Base-by-base conservation (phyloP, 805 yeast genomes). In the Metschnikowia bowlesiae region DNA sequence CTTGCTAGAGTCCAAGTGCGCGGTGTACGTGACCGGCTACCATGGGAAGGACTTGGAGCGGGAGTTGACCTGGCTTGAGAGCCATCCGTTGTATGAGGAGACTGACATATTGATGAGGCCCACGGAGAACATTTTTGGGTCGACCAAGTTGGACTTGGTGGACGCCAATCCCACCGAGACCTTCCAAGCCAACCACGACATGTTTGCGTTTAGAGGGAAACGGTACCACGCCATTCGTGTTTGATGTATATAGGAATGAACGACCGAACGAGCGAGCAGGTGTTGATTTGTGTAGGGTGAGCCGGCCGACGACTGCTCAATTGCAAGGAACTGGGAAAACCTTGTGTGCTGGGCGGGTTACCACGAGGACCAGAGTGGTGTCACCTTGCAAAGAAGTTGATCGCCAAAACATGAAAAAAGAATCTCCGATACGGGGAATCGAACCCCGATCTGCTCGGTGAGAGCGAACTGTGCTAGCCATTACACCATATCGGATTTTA, bases 161-260 rank as follows among this genome's bases (percentile, higher is more conserved):
- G 98, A 92, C 66, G 70, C 82, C 54, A 83, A 89, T 66, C 98
- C 98, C 22, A 92, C 91, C 32, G 97, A 92, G 65, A 88, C 89
- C 13, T 92, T 86, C 75, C 96, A 88, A 73, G 87, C 88, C 65
- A 94, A 94, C 74, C 90, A 88, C 75, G 83, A 84, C 64, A 70
- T 94, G 49, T 91, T 89, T 68, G 99, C 92, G 9, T 81, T 91
- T 69, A 84, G 99, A 73, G 98, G 99, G 58, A 94, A 92, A 78
- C 82, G 99, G 66, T 94, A 94, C 71, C 97, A 91, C 62, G 96
- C 97, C 39, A 77, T 87, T 57, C 63, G 61, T 44, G 62, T 57
- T 45, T 66, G 47, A 44, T 46, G 44, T 31, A 45, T 31, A 45
- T 37, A 45, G 38, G 6, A 42, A 30, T 40, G 14, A 13, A 14